Percentiles rank a stretch among this genome's conserved stretches.
Evolutionary conservation across 768 basidiomycete species (phyloP).

Genomic region (Lentinus tigrinus): DNA sequence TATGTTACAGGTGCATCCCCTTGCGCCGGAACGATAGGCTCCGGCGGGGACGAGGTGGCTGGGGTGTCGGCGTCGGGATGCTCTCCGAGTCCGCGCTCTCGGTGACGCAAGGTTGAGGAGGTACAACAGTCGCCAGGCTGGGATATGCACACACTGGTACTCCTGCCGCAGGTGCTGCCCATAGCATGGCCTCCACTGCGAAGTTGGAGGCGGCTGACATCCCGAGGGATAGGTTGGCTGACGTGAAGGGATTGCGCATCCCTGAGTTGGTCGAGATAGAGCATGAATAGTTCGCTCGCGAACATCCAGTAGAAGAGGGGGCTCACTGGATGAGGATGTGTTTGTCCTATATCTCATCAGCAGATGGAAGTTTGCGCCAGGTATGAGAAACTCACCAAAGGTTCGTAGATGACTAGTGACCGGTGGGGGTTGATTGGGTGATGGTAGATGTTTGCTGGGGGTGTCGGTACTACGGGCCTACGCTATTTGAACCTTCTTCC

Average conservation of each 20-base stretch:
- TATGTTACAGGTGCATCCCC: not conserved
- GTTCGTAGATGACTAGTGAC: too few species aligned
- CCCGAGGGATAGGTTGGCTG: too few species aligned
- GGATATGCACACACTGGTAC: not conserved
- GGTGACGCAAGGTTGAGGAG: not conserved
- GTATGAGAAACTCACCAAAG: too few species aligned
- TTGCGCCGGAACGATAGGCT: not conserved
- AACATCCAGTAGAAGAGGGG: too few species aligned
- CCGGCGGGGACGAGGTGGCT: not conserved
- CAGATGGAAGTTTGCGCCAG: too few species aligned
- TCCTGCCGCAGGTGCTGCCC: not conserved
- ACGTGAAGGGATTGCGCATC: not conserved
- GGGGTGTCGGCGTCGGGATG: not conserved
- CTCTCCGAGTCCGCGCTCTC: not conserved
- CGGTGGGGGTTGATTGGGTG: too few species aligned
- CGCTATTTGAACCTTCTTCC: too few species aligned
- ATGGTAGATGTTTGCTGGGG: too few species aligned
- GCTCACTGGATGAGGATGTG: too few species aligned
- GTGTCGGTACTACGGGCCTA: too few species aligned
- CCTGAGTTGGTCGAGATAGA: not conserved
- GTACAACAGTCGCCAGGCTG: not conserved
- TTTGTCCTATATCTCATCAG: too few species aligned
- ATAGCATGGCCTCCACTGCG: not conserved
- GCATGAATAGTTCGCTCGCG: too few species aligned
- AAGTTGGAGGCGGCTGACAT: not conserved